phyloP scores from a whole-genome alignment of 805 yeast species.

The Myxozyma neotropica region DNA sequence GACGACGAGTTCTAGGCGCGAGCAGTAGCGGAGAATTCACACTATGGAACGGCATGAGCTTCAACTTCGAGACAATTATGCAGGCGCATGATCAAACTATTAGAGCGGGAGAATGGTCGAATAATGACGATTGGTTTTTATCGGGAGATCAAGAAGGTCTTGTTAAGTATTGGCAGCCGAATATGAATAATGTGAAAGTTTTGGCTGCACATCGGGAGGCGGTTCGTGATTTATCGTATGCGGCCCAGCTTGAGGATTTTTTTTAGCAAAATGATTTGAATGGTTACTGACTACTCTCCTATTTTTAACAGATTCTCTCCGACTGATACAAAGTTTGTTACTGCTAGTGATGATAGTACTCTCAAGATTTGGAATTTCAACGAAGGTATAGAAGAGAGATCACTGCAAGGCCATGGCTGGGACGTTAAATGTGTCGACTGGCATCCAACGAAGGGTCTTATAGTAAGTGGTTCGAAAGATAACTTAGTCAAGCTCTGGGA shows the following conservation, averaged over 20 bases:
- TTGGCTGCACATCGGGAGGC: conserved; percentile 75
- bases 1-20: conserved; percentile 84
- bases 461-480: conserved; percentile 94
- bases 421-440: conserved; percentile 97
- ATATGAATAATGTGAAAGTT: conserved; percentile 92
- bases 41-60: conserved; percentile 93
- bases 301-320: conserved; percentile 62
- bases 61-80: conserved; percentile 95
- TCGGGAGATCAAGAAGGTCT: conserved; percentile 93
- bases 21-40: conserved; percentile 95
- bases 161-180: conserved; percentile 96
- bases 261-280: not conserved
- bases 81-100: conserved; percentile 89
- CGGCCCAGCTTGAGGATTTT: not conserved
- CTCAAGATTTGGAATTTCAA: conserved; percentile 94
- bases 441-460: conserved; percentile 86
- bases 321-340: conserved; percentile 86
- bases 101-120: conserved; percentile 75
- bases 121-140: conserved; percentile 90
- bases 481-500: conserved; percentile 94
- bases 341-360: conserved; percentile 89
- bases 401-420: conserved; percentile 94
- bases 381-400: conserved; percentile 78
- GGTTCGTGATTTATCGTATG: conserved; percentile 70
- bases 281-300: too few species aligned